Percentiles rank a stretch among this genome's conserved stretches.
Evolutionary conservation across 495 filamentous ascomycete species (phyloP).

Genomic region (Aspergillus panamensis): DNA sequence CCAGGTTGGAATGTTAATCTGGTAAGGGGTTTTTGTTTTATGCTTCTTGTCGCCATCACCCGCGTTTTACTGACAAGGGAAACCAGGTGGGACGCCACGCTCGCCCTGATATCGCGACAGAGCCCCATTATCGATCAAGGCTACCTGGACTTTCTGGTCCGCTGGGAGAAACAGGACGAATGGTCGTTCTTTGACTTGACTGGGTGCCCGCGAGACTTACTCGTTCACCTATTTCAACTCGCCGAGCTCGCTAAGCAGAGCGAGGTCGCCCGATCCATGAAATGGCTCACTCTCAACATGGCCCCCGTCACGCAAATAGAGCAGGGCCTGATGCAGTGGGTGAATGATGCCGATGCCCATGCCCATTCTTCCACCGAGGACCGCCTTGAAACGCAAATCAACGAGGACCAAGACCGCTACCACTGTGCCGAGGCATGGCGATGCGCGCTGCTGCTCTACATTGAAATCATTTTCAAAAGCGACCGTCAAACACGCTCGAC

Average conservation of each 20-base stretch:
- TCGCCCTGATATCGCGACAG: constrained; percentile 26
- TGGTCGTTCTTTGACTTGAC: constrained; percentile 31
- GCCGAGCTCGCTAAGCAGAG: constrained; percentile 22
- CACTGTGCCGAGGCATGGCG: constrained; percentile 33
- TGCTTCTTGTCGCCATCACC: too few species aligned
- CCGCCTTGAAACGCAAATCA: constrained; percentile 14
- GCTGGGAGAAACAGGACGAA: constrained; percentile 14
- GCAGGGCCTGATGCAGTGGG: constrained; percentile 13
- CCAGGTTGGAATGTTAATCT: constrained; percentile 27
- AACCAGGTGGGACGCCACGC: constrained; percentile 30
- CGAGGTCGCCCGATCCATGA: constrained; percentile 25
- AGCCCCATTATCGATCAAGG: constrained; percentile 20
- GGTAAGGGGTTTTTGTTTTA: too few species aligned
- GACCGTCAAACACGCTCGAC: background rate
- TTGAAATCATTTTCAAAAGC: constrained; percentile 27
- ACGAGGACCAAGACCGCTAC: constrained; percentile 27
- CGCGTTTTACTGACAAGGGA: background rate
- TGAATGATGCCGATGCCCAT: background rate
- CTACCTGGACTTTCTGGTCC: background rate
- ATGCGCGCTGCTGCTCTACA: constrained; percentile 29
- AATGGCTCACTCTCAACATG: constrained; percentile 20
- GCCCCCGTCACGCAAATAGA: constrained; percentile 21
- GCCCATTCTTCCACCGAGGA: background rate
- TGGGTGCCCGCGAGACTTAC: constrained; percentile 24
- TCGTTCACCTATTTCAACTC: constrained; percentile 22